A percentile compares a stretch with the other conserved stretches of the same genome.
Evolutionary conservation across 768 basidiomycete species (phyloP).

Genomic region (Mycena amicta): DNA sequence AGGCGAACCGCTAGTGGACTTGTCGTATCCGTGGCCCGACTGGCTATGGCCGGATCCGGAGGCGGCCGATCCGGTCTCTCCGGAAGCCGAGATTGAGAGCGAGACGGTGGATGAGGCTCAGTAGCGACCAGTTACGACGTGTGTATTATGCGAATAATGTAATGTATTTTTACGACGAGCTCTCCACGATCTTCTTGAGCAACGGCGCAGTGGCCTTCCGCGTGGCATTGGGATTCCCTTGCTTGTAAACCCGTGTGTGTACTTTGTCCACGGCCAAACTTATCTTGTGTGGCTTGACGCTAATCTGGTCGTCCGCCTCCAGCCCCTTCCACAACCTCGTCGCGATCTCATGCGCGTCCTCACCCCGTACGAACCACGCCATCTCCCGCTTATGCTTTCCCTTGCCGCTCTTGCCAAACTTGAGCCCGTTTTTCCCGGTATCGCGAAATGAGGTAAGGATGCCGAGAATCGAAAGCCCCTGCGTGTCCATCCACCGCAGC

Average conservation of each 20-base stretch:
- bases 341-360: constrained; percentile 37
- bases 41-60: constrained; percentile 7
- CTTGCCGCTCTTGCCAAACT: constrained; percentile 36
- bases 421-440: constrained; percentile 42
- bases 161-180: not conserved
- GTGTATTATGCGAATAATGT: not conserved
- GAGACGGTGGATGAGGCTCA: not conserved
- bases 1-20: constrained; percentile 13
- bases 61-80: not conserved
- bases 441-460: constrained; percentile 75
- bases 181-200: constrained; percentile 61
- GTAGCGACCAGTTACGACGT: not conserved
- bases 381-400: constrained; percentile 69
- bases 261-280: constrained; percentile 37
- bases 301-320: constrained; percentile 55
- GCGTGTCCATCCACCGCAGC: constrained; percentile 65
- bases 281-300: constrained; percentile 53
- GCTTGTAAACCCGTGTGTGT: constrained; percentile 59
- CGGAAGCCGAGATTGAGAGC: not conserved
- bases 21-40: constrained; percentile 13
- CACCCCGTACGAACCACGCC: constrained; percentile 61
- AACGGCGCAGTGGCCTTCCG: constrained; percentile 71
- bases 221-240: constrained; percentile 62
- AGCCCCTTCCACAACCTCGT: constrained; percentile 58
- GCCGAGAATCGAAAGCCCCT: constrained; percentile 68